Conservation (phyloP, 2,329 filamentous ascomycete genomes). For the Colletotrichum kahawae region DNA sequence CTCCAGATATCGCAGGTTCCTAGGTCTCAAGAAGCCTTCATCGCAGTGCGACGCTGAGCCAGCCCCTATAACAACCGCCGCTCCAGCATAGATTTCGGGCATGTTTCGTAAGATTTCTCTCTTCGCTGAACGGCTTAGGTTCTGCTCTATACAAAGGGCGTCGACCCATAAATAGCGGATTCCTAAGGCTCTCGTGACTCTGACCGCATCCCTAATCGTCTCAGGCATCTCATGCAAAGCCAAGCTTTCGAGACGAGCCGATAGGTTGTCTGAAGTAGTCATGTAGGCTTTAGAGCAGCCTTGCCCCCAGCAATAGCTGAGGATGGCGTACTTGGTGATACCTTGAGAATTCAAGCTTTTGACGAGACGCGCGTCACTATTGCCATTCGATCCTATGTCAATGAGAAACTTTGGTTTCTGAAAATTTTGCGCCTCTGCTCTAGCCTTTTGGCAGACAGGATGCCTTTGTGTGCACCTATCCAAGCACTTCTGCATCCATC, state of each 20-base stretch:
- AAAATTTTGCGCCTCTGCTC: accelerated
- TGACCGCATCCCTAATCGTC: not conserved
- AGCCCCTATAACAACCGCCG: not conserved
- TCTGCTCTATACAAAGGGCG: not conserved
- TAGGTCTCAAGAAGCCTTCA: not conserved
- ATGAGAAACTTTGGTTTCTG: not conserved
- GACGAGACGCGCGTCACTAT: not conserved
- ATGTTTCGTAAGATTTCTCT: not conserved
- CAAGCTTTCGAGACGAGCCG: not conserved
- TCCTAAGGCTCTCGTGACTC: accelerated
- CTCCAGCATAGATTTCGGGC: not conserved
- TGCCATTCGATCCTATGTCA: not conserved
- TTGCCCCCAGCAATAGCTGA: not conserved
- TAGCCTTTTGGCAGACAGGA: not conserved
- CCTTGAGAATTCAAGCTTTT: not conserved
- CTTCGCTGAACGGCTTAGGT: accelerated
- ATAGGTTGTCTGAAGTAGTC: not conserved
- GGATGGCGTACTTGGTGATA: not conserved
- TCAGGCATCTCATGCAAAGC: accelerated
- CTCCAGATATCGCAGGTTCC: accelerated
- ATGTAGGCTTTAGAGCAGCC: accelerated
- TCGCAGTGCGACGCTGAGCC: not conserved
- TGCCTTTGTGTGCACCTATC: not conserved
- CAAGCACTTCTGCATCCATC: not conserved
- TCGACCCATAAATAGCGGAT: not conserved